A percentile compares a stretch with the other conserved stretches of the same genome.
phyloP scores from a whole-genome alignment of 495 filamentous ascomycete genomes.

The Penicillium tannophilum region DNA sequence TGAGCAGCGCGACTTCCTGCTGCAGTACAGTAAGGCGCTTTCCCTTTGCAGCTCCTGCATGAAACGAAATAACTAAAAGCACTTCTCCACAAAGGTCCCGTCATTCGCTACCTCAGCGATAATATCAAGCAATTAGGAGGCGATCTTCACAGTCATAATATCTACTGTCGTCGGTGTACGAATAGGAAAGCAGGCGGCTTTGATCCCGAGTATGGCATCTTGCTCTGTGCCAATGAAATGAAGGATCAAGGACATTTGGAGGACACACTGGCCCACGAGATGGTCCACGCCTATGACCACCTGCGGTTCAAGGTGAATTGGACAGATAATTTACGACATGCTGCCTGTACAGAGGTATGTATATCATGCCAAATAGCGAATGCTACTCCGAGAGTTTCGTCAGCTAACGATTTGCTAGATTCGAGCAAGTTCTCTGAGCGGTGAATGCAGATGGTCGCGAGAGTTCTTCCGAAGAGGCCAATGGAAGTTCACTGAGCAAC shows the following conservation, averaged over 20 bases:
- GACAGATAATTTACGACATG: constrained; percentile 76
- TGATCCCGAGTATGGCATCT: constrained; percentile 77
- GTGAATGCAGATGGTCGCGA: constrained; percentile 88
- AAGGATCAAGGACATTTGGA: constrained; percentile 74
- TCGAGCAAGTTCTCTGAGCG: constrained; percentile 84
- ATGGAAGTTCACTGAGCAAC: constrained; percentile 85
- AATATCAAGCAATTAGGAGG: constrained; percentile 78
- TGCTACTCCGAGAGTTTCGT: not conserved
- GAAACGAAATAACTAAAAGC: constrained; percentile 10
- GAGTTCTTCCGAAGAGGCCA: constrained; percentile 83
- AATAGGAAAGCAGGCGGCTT: constrained; percentile 75
- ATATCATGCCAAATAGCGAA: not conserved
- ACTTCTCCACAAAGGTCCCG: constrained; percentile 56
- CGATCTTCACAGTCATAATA: constrained; percentile 68
- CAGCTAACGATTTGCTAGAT: constrained; percentile 56
- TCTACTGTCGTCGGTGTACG: constrained; percentile 79
- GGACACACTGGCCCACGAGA: constrained; percentile 94
- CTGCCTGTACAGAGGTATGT: constrained; percentile 90
- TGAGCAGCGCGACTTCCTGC: constrained; percentile 72
- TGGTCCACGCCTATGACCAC: constrained; percentile 97
- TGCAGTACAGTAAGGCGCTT: constrained; percentile 64
- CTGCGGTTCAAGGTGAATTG: constrained; percentile 87
- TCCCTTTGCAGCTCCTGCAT: not conserved
- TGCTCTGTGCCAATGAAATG: constrained; percentile 88
- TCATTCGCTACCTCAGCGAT: constrained; percentile 79